A percentile compares a stretch with the other conserved stretches of the same genome.
phyloP scores from a whole-genome alignment of 2,329 filamentous ascomycete species.

The Diaporthe helianthi region DNA sequence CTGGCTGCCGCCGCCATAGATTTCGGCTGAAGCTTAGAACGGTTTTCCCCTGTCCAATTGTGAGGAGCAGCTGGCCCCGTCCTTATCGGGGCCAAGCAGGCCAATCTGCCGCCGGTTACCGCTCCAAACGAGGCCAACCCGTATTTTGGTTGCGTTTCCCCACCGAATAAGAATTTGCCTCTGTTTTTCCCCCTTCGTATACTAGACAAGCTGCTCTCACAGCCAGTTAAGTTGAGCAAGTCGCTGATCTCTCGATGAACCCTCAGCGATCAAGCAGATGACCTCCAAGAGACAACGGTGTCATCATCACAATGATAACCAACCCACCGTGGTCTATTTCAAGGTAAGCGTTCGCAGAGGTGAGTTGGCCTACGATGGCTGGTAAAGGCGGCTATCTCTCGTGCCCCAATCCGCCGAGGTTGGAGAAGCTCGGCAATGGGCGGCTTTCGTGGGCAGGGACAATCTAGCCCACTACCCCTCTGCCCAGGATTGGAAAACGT shows the following conservation, averaged over 20 bases:
- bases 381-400: not conserved
- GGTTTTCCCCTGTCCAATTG: not conserved
- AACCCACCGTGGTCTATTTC: not conserved
- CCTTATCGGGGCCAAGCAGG: not conserved
- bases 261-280: not conserved
- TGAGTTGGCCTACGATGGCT: not conserved
- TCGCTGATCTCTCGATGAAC: not conserved
- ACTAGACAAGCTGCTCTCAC: not conserved
- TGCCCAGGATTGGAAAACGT: not conserved
- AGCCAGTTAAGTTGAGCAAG: not conserved
- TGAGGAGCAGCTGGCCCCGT: not conserved
- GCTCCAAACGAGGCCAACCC: slow-evolving; percentile 19
- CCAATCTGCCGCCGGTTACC: slow-evolving; percentile 24
- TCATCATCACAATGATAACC: not conserved
- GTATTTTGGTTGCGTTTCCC: slow-evolving; percentile 8
- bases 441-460: slow-evolving; percentile 42
- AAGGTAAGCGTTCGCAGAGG: slow-evolving; percentile 1
- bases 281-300: not conserved
- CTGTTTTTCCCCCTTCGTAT: not conserved
- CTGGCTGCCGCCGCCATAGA: not conserved
- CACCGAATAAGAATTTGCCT: slow-evolving; percentile 7
- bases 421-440: slow-evolving; percentile 46
- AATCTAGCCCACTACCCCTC: slow-evolving; percentile 30
- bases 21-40: not conserved
- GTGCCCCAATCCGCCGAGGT: slow-evolving; percentile 26